Evolutionary conservation across 2,329 filamentous ascomycete species (phyloP).

Genomic region (Ciborinia camelliae): DNA sequence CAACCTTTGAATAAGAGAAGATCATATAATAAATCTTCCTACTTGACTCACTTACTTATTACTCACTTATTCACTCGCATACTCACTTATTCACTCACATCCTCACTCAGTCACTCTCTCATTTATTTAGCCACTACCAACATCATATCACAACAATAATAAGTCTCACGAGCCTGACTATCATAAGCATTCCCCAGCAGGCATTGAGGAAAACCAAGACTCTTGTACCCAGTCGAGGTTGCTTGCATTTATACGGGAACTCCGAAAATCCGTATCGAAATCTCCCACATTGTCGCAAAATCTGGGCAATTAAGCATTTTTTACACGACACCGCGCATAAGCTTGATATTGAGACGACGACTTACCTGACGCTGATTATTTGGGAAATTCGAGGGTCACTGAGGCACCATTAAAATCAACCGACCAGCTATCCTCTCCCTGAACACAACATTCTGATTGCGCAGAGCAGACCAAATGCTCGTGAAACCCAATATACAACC

Average conservation of each 20-base stretch:
- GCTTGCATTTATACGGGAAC: slow-evolving; percentile 8
- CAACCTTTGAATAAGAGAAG: background rate
- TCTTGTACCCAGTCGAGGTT: background rate
- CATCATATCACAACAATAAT: too few relatives aligned
- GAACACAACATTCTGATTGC: slow-evolving; percentile 6
- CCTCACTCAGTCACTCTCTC: background rate
- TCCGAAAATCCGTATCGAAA: slow-evolving; percentile 4
- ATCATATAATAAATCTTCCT: background rate
- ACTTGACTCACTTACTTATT: background rate
- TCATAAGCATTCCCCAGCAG: slow-evolving; percentile 17
- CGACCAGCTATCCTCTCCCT: background rate
- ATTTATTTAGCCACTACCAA: background rate
- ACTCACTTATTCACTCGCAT: background rate
- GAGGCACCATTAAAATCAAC: background rate
- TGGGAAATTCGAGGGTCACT: background rate
- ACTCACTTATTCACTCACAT: background rate
- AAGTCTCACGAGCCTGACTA: background rate
- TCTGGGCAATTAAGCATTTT: slow-evolving; percentile 13
- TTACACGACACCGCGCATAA: slow-evolving; percentile 20
- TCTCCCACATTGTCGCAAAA: slow-evolving; percentile 18
- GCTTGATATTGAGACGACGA: slow-evolving; percentile 7
- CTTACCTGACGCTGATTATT: background rate
- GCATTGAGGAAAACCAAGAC: slow-evolving; percentile 16
- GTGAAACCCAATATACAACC: background rate
- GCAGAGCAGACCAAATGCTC: background rate